Base-by-base conservation (phyloP, 805 yeast species). In the Myxozyma sirexii region DNA sequence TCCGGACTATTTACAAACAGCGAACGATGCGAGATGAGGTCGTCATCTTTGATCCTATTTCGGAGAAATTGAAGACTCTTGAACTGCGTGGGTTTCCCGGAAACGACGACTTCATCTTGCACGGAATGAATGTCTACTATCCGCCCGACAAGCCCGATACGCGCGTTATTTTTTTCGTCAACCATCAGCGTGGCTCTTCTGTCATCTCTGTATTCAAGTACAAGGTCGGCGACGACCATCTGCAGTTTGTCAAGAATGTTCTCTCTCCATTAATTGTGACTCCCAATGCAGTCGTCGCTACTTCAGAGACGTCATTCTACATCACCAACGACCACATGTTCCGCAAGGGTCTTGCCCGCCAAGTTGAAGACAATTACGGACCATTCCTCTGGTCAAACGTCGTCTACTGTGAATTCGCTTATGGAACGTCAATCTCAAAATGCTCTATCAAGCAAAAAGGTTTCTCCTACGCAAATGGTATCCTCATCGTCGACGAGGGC, bases 381-480 rank as follows among this genome's bases (percentile, higher is more conserved):
- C 60, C 60, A 12, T 51, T 57, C 27, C 48, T 46, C 19, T 57
- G 60, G 60, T 38, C 60, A 2, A 39, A 51, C 51, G 43, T 57
- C 29, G 45, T 29, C 35, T 51, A 26, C 41, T 57, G 60, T 31
- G 43, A 29, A 10, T 37, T 57, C 38, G 13, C 15, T 8, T 31
- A 29, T 19, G 24, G 39, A 24, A 19, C 26, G 12, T 17, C 33
- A n/a, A 17, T 24, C 21, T 43, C 44, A n/a, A n/a, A 15, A 1
- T 57, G 60, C 51, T 3, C 27, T 1, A 31, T 41, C 37, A 46
- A 45, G 21, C 33, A 35, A 15, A 29, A 8, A 8, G 46, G 45
- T 2, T 39, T 57, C 39, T 51, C 60, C 13, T 45, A 51, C 38
- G 60, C 56, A 12, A 46, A 45, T 19, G 60, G 60, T 7, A n/a